Conservation (phyloP, 768 basidiomycete genomes). For the Lactifluus pinguis region DNA sequence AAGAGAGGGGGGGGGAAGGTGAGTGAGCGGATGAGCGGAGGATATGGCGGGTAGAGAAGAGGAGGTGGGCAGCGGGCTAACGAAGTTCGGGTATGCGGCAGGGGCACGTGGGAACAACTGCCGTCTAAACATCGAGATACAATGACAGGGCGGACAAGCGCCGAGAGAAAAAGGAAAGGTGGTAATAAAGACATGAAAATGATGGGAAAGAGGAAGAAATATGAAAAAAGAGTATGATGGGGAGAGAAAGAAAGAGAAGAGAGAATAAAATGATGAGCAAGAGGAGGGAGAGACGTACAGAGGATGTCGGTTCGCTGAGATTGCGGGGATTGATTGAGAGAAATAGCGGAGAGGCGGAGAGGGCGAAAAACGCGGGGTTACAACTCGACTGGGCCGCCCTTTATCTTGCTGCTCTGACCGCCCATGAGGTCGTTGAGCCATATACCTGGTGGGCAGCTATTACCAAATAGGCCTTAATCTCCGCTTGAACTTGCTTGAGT, state of each 20-base stretch:
- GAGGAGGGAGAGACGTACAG: conserved; percentile 10
- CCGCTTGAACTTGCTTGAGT: not conserved
- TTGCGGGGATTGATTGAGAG: conserved; percentile 17
- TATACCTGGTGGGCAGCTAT: not conserved
- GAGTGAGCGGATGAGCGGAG: conserved; percentile 8
- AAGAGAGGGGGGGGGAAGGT: not conserved
- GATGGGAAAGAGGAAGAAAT: not conserved
- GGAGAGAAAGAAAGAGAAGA: not conserved
- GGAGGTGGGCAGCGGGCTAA: conserved; percentile 15
- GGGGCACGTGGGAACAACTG: conserved; percentile 16
- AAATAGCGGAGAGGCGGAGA: conserved; percentile 20
- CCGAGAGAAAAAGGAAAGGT: not conserved
- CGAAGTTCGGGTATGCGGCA: conserved; percentile 10
- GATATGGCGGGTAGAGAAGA: conserved; percentile 18
- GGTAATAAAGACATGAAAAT: not conserved
- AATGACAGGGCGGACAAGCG: conserved; percentile 9
- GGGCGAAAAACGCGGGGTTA: conserved; percentile 19
- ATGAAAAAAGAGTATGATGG: not conserved
- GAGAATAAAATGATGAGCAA: not conserved
- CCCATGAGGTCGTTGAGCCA: not conserved
- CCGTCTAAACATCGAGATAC: not conserved
- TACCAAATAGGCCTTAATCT: not conserved
- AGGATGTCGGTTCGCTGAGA: conserved; percentile 18
- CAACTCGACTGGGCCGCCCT: conserved; percentile 17
- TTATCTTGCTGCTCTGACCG: conserved; percentile 10